Evolutionary conservation across 2,329 filamentous ascomycete species (phyloP).

Genomic region (Tolypocladium tundrense): DNA sequence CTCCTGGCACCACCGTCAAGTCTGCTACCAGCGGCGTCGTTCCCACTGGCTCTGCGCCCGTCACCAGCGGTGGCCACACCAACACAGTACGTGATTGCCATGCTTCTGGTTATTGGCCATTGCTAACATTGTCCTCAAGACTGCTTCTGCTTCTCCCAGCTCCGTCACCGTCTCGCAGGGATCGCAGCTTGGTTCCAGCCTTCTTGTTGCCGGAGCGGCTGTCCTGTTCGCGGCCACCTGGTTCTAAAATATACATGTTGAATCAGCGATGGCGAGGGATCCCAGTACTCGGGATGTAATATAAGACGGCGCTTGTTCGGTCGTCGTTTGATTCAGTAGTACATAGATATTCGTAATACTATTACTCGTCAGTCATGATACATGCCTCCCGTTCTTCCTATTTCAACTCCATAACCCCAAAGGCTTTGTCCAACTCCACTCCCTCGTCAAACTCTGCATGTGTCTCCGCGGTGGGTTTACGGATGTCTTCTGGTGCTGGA

Average conservation of each 20-base stretch:
- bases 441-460: slow-evolving; percentile 31
- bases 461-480: background rate
- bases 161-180: slow-evolving; percentile 5
- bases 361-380: background rate
- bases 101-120: background rate
- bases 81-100: slow-evolving; percentile 1
- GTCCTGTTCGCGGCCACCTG: slow-evolving; percentile 5
- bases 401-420: slow-evolving; percentile 36
- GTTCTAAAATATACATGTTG: slow-evolving; percentile 4
- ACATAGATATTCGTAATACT: background rate
- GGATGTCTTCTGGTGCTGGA: slow-evolving; percentile 10
- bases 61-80: background rate
- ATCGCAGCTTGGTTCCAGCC: background rate
- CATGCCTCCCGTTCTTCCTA: slow-evolving; percentile 4
- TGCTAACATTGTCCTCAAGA: background rate
- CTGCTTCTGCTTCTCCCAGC: background rate
- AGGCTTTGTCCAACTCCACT: slow-evolving; percentile 47
- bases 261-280: background rate
- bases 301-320: background rate
- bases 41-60: slow-evolving; percentile 1
- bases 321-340: background rate
- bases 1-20: background rate
- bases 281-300: background rate
- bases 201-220: slow-evolving; percentile 6
- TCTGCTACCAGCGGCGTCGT: background rate